phyloP scores from a whole-genome alignment of 116 monocot species.

The Zostera marina region DNA sequence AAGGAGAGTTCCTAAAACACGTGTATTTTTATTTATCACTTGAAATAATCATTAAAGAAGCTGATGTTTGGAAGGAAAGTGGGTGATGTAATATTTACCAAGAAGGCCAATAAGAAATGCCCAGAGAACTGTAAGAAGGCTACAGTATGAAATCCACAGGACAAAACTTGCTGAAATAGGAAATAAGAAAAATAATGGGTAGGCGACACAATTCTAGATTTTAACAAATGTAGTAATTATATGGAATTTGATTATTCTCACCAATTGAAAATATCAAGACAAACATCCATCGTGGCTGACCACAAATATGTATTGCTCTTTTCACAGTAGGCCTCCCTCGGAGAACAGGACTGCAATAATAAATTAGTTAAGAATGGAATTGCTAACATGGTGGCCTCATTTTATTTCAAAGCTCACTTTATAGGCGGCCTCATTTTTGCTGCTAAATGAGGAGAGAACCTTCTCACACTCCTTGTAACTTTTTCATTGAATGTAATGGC shows the following conservation, averaged over 20 bases:
- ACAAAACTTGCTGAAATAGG: conserved; percentile 53
- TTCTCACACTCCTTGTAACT: conserved; percentile 70
- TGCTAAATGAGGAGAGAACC: conserved; percentile 82
- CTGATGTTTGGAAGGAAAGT: no score
- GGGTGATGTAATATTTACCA: conserved; percentile 22
- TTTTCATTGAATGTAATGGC: conserved; percentile 93
- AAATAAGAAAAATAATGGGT: not conserved
- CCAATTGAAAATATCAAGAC: conserved; percentile 71
- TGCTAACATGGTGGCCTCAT: not conserved
- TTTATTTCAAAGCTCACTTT: conserved; percentile 28
- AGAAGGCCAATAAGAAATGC: conserved; percentile 65
- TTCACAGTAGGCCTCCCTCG: conserved; percentile 64
- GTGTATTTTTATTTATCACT: no score
- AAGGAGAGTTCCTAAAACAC: conserved; percentile 41
- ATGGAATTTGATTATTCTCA: conserved; percentile 1
- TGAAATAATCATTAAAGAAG: not conserved
- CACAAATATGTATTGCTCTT: conserved; percentile 90
- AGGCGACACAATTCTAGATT: no score
- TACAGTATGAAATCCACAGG: conserved; percentile 72
- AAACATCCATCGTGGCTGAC: conserved; percentile 85
- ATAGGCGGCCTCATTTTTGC: conserved; percentile 92
- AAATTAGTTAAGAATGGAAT: not conserved
- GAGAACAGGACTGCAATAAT: conserved; percentile 56
- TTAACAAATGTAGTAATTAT: no score
- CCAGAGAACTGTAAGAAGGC: conserved; percentile 77